Evolutionary conservation across 1,139 yeast genomes (phyloP).

Genomic region (Protomyces inouyei): DNA sequence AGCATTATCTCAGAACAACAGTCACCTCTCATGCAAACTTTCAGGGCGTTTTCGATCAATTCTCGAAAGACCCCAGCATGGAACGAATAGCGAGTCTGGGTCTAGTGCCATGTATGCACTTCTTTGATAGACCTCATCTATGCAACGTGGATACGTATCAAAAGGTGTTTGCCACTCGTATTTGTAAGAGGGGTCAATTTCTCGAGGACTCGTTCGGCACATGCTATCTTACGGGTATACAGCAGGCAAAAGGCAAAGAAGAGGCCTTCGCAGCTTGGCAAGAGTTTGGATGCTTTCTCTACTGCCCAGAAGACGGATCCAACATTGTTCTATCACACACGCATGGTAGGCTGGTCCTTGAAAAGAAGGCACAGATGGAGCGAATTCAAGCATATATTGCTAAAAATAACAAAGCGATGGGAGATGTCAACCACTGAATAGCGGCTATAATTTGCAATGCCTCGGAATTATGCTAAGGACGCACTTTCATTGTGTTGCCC

Average conservation of each 20-base stretch:
- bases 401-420: too few relatives aligned
- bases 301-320: constrained; percentile 1
- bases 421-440: too few relatives aligned
- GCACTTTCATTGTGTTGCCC: too few relatives aligned
- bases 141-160: not conserved
- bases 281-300: constrained; percentile 5
- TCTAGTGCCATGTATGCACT: constrained; percentile 8
- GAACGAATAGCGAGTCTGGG: not conserved
- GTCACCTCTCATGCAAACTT: not conserved
- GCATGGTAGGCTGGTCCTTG: constrained; percentile 10
- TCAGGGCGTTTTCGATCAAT: not conserved
- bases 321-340: constrained; percentile 6
- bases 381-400: not conserved
- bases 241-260: not conserved
- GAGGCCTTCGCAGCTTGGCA: constrained; percentile 1
- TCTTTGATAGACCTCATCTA: constrained; percentile 21
- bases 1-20: not conserved
- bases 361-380: not conserved
- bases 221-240: not conserved
- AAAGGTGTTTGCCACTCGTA: not conserved
- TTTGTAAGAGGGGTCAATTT: constrained; percentile 5
- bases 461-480: too few relatives aligned
- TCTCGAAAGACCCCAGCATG: not conserved
- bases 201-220: constrained; percentile 20
- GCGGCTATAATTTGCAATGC: too few relatives aligned